Evolutionary conservation across 2,329 filamentous ascomycete genomes (phyloP).

Genomic region (Talaromyces sp.): DNA sequence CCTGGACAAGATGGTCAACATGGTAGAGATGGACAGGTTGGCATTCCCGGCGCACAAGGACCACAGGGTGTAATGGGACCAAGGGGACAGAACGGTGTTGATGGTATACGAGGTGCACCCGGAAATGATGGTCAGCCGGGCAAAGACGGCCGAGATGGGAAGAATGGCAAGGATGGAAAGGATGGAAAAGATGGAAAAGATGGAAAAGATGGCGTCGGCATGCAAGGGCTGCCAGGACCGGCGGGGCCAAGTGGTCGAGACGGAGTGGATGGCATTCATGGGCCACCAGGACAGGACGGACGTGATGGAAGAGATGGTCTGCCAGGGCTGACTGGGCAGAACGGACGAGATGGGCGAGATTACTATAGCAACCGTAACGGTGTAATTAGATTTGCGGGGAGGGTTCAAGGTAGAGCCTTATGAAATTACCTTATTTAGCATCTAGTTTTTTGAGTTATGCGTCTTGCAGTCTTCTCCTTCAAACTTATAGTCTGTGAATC

Average conservation of each 20-base stretch:
- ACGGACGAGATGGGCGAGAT: background rate
- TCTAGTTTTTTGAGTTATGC: too few relatives aligned
- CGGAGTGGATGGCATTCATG: background rate
- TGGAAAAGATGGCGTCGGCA: background rate
- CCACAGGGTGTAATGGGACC: background rate
- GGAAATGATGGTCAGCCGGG: background rate
- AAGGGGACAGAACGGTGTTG: background rate
- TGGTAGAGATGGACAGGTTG: background rate
- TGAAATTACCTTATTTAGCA: slow-evolving; percentile 20
- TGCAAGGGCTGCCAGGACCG: background rate
- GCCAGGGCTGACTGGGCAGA: background rate
- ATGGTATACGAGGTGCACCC: background rate
- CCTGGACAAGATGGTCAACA: background rate
- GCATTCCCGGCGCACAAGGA: background rate
- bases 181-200: background rate
- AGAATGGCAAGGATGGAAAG: background rate
- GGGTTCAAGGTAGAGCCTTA: background rate
- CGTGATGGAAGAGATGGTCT: background rate
- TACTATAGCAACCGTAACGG: background rate
- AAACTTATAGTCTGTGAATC: too few relatives aligned
- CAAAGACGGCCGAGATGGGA: background rate
- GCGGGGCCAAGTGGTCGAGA: background rate
- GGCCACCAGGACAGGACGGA: background rate
- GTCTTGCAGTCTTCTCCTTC: too few relatives aligned
- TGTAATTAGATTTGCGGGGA: background rate